Base-by-base conservation (phyloP, 1,139 yeast species). In the Saccharomyces pastorianus region DNA sequence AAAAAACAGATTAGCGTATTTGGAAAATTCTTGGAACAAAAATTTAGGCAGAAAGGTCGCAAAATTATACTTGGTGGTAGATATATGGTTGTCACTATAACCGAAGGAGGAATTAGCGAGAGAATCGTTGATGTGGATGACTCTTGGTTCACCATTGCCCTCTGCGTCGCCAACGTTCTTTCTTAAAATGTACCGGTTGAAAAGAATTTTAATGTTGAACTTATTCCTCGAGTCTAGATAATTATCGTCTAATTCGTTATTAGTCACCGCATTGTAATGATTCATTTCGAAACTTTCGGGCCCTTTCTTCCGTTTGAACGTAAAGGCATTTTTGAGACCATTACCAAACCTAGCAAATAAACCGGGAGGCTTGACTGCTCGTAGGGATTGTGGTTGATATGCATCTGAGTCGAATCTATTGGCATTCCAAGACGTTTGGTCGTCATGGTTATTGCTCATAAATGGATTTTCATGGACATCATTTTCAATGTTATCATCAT, bases 1-100 rank as follows among this genome's bases (percentile, higher is more conserved):
- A 70, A 95, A 95, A 72, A 95, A 95, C 70, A 95, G 76, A 68
- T 95, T 95, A 28, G 99, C 98, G 69, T 95, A 95, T 70, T 93
- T 95, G 59, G 97, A 88, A 71, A 95, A 95, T 71, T 95, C 99
- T 72, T 95, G 99, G 65, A 91, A 89, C 60, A 95, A 73, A 67
- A 95, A 95, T 69, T 95, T 95, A 17, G 99, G 99, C 53, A 95
- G 62, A 67, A 95, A 95, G 0, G 99, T 95, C 31, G 96, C 96
- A 57, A 84, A 72, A 69, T 93, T 95, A 74, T 95, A 95, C 71
- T 95, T 95, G n/a, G 99, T 91, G 4, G 99, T 95, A 48, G 96
- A 87, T 60, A 95, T 85, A 68, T 91, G 91, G 68, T 95, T 95
- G 58, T 86, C 93, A 59, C 79, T 78, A 72, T 80, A 93, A 2